phyloP scores from a whole-genome alignment of 352 stramenopile genomes.

The Plasmopara viticola region DNA sequence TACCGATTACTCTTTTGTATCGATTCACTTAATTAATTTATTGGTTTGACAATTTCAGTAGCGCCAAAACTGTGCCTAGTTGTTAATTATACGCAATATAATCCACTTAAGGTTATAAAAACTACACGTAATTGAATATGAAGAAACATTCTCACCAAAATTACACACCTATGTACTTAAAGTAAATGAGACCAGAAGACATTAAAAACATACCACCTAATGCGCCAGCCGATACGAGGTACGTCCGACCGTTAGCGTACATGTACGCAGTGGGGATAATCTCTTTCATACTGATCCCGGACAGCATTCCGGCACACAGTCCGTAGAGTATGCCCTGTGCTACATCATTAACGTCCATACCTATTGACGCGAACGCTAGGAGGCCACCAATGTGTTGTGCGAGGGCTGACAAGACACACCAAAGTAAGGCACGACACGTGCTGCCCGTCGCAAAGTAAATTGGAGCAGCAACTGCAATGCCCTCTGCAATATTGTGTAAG shows the following conservation, averaged over 20 bases:
- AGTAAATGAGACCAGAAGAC: constrained; percentile 81
- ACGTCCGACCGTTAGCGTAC: constrained; percentile 81
- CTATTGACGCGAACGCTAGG: constrained; percentile 85
- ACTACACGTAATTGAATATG: too few species aligned
- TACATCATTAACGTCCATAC: constrained; percentile 52
- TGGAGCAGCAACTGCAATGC: constrained; percentile 91
- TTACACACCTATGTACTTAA: constrained; percentile 64
- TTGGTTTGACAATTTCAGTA: too few species aligned
- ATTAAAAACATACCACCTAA: constrained; percentile 87
- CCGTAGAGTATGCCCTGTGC: constrained; percentile 89
- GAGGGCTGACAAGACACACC: constrained; percentile 87
- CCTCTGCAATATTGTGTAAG: constrained; percentile 96
- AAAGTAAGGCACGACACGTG: constrained; percentile 90
- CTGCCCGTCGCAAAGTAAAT: constrained; percentile 97
- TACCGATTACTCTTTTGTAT: too few species aligned
- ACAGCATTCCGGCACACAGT: constrained; percentile 91
- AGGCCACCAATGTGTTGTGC: constrained; percentile 88
- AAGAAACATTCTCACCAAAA: not conserved
- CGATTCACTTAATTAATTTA: too few species aligned
- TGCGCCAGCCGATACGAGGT: constrained; percentile 77
- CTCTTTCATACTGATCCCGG: constrained; percentile 89
- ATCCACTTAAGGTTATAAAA: not conserved
- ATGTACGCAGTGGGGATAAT: constrained; percentile 90
- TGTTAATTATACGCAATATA: not conserved
- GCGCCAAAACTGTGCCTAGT: too few species aligned